phyloP scores from a whole-genome alignment of 768 basidiomycete genomes.

The Tubosaeta sp. region DNA sequence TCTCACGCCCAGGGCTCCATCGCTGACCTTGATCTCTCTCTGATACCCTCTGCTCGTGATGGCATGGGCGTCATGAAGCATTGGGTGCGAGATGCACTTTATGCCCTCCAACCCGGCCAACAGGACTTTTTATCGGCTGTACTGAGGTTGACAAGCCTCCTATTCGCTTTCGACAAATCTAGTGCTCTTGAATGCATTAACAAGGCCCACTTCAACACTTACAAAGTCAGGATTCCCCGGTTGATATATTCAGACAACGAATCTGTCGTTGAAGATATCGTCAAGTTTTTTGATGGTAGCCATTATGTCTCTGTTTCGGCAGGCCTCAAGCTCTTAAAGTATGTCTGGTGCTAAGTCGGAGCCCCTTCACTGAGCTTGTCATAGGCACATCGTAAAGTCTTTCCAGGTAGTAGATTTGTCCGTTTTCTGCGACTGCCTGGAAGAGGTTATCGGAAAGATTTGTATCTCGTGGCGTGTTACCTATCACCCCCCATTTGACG shows the following conservation, averaged over 20 bases:
- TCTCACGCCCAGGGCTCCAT: slow-evolving; percentile 42
- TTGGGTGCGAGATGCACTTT: slow-evolving; percentile 49
- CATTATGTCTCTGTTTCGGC: slow-evolving; percentile 23
- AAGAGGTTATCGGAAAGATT: slow-evolving; percentile 41
- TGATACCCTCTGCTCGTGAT: slow-evolving; percentile 38
- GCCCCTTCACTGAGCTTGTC: slow-evolving; percentile 15
- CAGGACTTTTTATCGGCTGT: slow-evolving; percentile 32
- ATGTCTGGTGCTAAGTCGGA: slow-evolving; percentile 1
- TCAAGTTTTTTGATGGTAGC: slow-evolving; percentile 28
- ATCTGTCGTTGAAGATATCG: slow-evolving; percentile 33
- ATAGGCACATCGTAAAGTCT: slow-evolving; percentile 41
- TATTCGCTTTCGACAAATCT: slow-evolving; percentile 35
- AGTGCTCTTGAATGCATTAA: slow-evolving; percentile 33
- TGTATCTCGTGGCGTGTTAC: slow-evolving; percentile 33
- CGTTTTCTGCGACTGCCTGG: slow-evolving; percentile 49
- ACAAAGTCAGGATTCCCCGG: background rate
- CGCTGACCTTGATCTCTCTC: slow-evolving; percentile 30
- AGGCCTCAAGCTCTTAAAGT: slow-evolving; percentile 42
- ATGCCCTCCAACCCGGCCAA: slow-evolving; percentile 13
- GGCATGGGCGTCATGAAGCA: slow-evolving; percentile 36
- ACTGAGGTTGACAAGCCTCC: slow-evolving; percentile 34
- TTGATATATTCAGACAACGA: slow-evolving; percentile 13
- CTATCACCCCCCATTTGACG: slow-evolving; percentile 31
- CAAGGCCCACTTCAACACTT: slow-evolving; percentile 29
- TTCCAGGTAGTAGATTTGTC: slow-evolving; percentile 40